Percentiles rank a stretch among this genome's conserved stretches.
phyloP scores from a whole-genome alignment of 352 stramenopile species.

The Hyaloperonospora brassicae region DNA sequence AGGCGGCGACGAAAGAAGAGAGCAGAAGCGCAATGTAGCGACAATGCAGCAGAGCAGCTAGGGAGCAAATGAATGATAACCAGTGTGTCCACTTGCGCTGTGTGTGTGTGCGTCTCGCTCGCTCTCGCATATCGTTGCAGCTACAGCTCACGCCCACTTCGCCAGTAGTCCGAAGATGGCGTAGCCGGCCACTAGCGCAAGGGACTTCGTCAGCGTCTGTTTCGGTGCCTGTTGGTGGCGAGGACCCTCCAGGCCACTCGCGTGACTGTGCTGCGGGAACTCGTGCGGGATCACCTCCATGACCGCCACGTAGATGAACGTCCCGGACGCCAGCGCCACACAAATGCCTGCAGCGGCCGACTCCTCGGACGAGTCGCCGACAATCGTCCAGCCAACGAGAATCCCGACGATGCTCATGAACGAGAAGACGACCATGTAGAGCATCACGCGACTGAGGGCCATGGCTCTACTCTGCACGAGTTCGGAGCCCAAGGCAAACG shows the following conservation, averaged over 20 bases:
- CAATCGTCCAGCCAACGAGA: constrained; percentile 49
- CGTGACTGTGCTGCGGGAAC: constrained; percentile 47
- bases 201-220: constrained; percentile 34
- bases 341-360: constrained; percentile 41
- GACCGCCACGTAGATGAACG: constrained; percentile 81
- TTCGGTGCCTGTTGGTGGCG: constrained; percentile 14
- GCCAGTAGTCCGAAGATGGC: constrained; percentile 65
- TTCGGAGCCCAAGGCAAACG: constrained; percentile 60
- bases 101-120: not conserved
- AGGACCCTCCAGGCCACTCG: constrained; percentile 3
- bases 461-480: constrained; percentile 53
- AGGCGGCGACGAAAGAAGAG: constrained; percentile 10
- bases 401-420: constrained; percentile 63
- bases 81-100: constrained; percentile 10
- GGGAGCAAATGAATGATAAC: too few species aligned
- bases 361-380: constrained; percentile 50
- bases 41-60: not conserved
- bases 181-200: constrained; percentile 56
- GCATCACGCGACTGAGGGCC: constrained; percentile 34
- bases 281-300: constrained; percentile 84
- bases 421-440: constrained; percentile 56
- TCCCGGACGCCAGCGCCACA: constrained; percentile 65
- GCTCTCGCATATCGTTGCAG: not conserved
- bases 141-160: constrained; percentile 57
- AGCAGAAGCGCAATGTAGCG: constrained; percentile 11